These are phyloP conservation scores for Xerocomus spinulosus DNA, from an alignment of 768 basidiomycete genomes.

Conservation along the genomic window DNA sequence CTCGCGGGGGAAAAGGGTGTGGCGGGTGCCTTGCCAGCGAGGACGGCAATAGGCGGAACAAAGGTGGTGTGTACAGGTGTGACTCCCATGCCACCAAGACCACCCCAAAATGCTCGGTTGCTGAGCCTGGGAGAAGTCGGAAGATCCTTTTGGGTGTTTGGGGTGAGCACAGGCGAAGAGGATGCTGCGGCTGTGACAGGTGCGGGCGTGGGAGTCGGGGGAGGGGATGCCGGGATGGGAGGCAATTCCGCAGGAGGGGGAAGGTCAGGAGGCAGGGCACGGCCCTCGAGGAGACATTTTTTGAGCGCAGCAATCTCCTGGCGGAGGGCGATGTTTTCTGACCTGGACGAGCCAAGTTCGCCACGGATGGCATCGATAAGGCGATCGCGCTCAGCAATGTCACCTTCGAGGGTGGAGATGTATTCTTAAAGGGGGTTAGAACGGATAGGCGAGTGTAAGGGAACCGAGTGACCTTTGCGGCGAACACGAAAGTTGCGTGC, in stretches of 20 bases:
- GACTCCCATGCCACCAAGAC: conserved; percentile 60
- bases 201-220: conserved; percentile 23
- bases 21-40: conserved; percentile 23
- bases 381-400: conserved; percentile 88
- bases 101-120: conserved; percentile 72
- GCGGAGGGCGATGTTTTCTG: conserved; percentile 79
- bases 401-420: conserved; percentile 88
- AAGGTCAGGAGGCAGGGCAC: conserved; percentile 43
- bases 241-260: conserved; percentile 44
- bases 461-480: conserved; percentile 66
- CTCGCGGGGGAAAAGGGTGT: conserved; percentile 19
- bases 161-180: conserved; percentile 40
- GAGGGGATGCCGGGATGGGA: conserved; percentile 39
- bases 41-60: conserved; percentile 59
- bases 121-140: conserved; percentile 56
- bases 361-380: conserved; percentile 83
- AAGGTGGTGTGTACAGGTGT: conserved; percentile 84
- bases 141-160: conserved; percentile 77
- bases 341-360: conserved; percentile 73
- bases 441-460: not conserved
- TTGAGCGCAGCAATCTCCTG: conserved; percentile 75
- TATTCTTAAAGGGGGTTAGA: conserved; percentile 55
- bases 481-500: conserved; percentile 94
- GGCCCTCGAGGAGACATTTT: conserved; percentile 65
- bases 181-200: conserved; percentile 11